These are phyloP conservation scores for Magnaporthales sp. DNA, from an alignment of 2,329 filamentous ascomycete genomes.

Conservation along the genomic window DNA sequence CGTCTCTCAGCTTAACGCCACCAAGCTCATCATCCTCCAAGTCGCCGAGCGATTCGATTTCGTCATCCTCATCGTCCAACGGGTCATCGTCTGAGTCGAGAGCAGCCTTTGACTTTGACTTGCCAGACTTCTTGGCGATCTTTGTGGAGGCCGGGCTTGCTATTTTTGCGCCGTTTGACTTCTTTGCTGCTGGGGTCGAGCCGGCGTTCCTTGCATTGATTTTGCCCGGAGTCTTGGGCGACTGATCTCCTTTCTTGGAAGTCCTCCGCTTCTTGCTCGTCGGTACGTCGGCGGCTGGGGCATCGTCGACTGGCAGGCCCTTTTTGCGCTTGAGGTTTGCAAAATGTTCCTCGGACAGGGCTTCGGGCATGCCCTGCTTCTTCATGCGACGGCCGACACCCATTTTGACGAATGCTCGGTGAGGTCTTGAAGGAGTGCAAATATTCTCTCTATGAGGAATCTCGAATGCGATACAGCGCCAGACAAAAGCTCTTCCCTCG, in stretches of 20 bases:
- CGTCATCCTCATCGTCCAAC: constrained; percentile 32
- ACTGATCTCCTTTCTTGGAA: constrained; percentile 22
- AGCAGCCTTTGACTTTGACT: constrained; percentile 3
- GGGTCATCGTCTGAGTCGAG: constrained; percentile 33
- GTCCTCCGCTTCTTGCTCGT: constrained; percentile 51
- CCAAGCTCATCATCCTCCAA: constrained; percentile 30
- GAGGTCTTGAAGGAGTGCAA: not conserved
- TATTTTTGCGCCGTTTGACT: constrained; percentile 17
- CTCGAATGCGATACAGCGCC: not conserved
- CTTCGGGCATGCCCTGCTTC: constrained; percentile 82
- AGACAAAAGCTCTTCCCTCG: not conserved
- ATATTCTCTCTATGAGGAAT: not conserved
- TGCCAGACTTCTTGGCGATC: constrained; percentile 13
- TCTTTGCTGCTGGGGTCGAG: constrained; percentile 23
- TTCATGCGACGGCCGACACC: constrained; percentile 77
- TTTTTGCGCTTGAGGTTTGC: constrained; percentile 81
- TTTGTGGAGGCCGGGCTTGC: constrained; percentile 15
- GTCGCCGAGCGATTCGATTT: constrained; percentile 36
- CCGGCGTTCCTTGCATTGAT: constrained; percentile 22
- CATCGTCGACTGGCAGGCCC: constrained; percentile 53
- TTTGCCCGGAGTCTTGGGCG: constrained; percentile 23
- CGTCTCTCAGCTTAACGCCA: constrained; percentile 36
- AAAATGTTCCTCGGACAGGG: constrained; percentile 72
- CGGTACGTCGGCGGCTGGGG: constrained; percentile 35
- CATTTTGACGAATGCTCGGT: not conserved